A percentile compares a stretch with the other conserved stretches of the same genome.
phyloP scores from a whole-genome alignment of 352 stramenopile genomes.

The Pseudoperonospora humuli region DNA sequence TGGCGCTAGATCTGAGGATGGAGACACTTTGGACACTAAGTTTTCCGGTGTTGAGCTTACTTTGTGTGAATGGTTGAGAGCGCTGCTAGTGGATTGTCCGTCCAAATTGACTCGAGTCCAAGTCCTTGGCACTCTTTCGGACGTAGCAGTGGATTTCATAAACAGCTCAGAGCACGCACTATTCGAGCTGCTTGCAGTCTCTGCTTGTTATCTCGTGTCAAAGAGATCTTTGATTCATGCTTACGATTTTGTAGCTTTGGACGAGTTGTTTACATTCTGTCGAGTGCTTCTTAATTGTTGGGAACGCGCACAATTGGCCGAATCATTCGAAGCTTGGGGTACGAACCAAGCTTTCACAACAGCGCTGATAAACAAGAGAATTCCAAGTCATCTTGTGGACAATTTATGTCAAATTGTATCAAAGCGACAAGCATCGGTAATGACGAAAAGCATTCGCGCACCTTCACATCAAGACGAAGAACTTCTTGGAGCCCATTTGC shows the following conservation, averaged over 20 bases:
- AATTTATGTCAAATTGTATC: constrained; percentile 10
- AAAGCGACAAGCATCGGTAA: constrained; percentile 1
- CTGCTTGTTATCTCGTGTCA: constrained; percentile 14
- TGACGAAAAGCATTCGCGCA: background rate
- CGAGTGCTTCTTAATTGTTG: constrained; percentile 10
- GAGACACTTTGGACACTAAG: background rate
- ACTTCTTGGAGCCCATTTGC: constrained; percentile 13
- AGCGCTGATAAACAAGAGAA: constrained; percentile 5
- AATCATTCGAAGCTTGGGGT: background rate
- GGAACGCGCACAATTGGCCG: background rate
- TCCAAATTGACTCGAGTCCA: constrained; percentile 15
- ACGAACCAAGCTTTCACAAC: background rate
- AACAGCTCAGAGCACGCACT: constrained; percentile 7
- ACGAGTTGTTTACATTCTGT: constrained; percentile 22
- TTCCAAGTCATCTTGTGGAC: constrained; percentile 8
- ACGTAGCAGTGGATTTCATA: constrained; percentile 13
- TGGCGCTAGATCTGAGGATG: constrained; percentile 1
- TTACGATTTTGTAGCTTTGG: constrained; percentile 4
- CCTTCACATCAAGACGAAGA: constrained; percentile 6
- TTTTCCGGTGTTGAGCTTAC: background rate
- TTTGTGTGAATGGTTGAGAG: constrained; percentile 14
- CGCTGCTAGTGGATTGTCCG: constrained; percentile 22
- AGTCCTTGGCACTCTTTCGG: constrained; percentile 11
- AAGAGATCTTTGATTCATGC: background rate
- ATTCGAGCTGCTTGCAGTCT: constrained; percentile 21